Percentiles rank a stretch among this genome's conserved stretches.
phyloP scores from a whole-genome alignment of 208 protist genomes.

The Leishmania aethiopica region DNA sequence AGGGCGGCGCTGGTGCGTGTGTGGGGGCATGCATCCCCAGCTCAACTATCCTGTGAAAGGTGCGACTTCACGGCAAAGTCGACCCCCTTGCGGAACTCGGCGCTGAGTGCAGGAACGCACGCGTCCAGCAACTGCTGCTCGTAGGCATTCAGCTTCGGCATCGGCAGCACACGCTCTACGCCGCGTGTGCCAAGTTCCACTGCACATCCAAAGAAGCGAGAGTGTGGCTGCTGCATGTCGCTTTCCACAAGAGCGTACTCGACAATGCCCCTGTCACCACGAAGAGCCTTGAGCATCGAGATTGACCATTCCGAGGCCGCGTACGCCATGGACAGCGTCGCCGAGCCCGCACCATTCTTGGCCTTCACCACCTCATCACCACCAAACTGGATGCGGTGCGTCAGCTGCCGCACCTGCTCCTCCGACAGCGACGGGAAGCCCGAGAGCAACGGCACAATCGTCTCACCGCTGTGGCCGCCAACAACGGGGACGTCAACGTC shows the following conservation, averaged over 20 bases:
- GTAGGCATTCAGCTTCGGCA: slow-evolving; percentile 62
- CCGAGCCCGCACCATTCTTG: slow-evolving; percentile 85
- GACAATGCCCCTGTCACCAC: slow-evolving; percentile 71
- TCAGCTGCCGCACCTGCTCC: slow-evolving; percentile 76
- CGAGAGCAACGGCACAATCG: slow-evolving; percentile 94
- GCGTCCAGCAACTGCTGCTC: slow-evolving; percentile 73
- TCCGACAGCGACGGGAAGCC: slow-evolving; percentile 52
- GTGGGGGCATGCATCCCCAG: neutral
- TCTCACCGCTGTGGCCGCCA: slow-evolving; percentile 94
- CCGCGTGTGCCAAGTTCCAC: slow-evolving; percentile 82
- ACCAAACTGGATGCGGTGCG: slow-evolving; percentile 83
- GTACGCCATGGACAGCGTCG: slow-evolving; percentile 68
- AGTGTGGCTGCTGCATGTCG: slow-evolving; percentile 42
- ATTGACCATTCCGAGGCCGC: slow-evolving; percentile 71
- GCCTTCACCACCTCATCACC: slow-evolving; percentile 91
- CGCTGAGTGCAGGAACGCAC: slow-evolving; percentile 73
- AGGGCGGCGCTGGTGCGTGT: no score
- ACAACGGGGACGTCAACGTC: slow-evolving; percentile 89
- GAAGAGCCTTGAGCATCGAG: slow-evolving; percentile 67
- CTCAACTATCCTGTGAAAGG: slow-evolving; percentile 21
- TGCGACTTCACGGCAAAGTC: slow-evolving; percentile 44
- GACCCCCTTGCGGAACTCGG: slow-evolving; percentile 78
- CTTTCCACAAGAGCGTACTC: slow-evolving; percentile 80
- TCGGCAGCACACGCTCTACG: slow-evolving; percentile 63
- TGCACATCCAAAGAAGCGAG: slow-evolving; percentile 79